A percentile compares a stretch with the other conserved stretches of the same genome.
Conservation (phyloP, 257 asterid species). For the Capsicum rhomboideum region DNA sequence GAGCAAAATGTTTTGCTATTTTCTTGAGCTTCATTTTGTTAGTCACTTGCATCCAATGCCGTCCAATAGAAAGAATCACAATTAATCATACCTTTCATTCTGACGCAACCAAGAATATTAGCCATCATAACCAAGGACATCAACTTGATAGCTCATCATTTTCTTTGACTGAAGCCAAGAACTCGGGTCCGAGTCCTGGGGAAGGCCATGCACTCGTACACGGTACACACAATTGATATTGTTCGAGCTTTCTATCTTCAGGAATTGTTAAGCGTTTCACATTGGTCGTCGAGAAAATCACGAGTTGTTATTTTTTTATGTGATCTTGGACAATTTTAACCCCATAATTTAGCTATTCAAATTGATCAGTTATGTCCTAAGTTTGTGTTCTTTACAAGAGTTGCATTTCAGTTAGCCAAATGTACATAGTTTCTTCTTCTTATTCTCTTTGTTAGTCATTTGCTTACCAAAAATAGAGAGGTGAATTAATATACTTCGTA, state of each 20-base stretch:
- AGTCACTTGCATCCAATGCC: neutral
- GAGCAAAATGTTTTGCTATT: neutral
- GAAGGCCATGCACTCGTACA: neutral
- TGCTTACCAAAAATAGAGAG: too few relatives aligned
- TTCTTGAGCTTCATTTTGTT: neutral
- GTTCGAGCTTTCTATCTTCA: neutral
- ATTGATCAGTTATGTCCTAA: neutral
- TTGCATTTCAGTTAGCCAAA: neutral
- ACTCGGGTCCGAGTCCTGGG: neutral
- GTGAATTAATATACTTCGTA: too few relatives aligned
- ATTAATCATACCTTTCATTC: neutral
- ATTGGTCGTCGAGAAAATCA: neutral
- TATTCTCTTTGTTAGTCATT: too few relatives aligned
- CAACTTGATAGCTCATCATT: neutral
- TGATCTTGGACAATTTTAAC: neutral
- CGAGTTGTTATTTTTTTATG: neutral
- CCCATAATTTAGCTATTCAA: neutral
- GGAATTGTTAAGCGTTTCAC: neutral
- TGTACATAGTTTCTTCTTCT: neutral
- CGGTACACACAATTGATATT: neutral
- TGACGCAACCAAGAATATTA: neutral
- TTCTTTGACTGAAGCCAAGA: neutral
- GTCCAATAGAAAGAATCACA: neutral
- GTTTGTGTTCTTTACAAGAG: neutral
- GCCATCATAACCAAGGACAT: neutral